Percentiles rank a stretch among this genome's conserved stretches.
phyloP scores from a whole-genome alignment of 2,329 filamentous ascomycete species.

The Fusarium graminum region DNA sequence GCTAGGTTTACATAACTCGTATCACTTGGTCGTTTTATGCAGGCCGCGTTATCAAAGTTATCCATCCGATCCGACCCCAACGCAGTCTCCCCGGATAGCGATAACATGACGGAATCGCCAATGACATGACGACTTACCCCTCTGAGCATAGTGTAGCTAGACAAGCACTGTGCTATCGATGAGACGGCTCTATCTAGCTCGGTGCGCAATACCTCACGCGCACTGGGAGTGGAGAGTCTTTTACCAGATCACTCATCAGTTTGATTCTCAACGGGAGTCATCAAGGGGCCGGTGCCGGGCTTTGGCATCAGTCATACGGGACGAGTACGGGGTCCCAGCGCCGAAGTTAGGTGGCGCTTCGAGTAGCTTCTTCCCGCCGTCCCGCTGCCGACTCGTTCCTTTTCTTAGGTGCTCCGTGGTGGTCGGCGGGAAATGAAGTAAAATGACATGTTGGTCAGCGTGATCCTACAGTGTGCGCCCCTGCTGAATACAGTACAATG shows the following conservation, averaged over 20 bases:
- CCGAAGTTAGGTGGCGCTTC: slow-evolving; percentile 41
- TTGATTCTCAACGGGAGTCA: slow-evolving; percentile 34
- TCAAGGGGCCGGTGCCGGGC: slow-evolving; percentile 41
- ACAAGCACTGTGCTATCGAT: slow-evolving; percentile 35
- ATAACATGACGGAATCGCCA: slow-evolving; percentile 36
- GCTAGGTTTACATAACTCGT: slow-evolving; percentile 25
- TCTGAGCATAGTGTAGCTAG: slow-evolving; percentile 22
- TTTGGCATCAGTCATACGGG: slow-evolving; percentile 33
- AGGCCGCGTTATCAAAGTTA: slow-evolving; percentile 22
- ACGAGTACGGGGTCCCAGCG: slow-evolving; percentile 39
- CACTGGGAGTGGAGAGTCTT: slow-evolving; percentile 36
- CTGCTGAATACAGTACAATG: slow-evolving; percentile 22
- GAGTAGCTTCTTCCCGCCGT: slow-evolving; percentile 43
- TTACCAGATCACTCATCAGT: slow-evolving; percentile 22
- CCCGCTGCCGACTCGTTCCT: slow-evolving; percentile 22
- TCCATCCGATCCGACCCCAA: slow-evolving; percentile 10
- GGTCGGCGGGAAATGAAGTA: slow-evolving; percentile 47
- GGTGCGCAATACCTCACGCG: slow-evolving; percentile 29
- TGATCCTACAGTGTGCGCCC: slow-evolving; percentile 45
- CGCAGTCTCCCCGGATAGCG: slow-evolving; percentile 14
- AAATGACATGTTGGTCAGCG: slow-evolving; percentile 49
- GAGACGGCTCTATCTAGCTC: slow-evolving; percentile 17
- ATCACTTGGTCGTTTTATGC: slow-evolving; percentile 10
- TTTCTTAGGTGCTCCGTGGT: slow-evolving; percentile 13
- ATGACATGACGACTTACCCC: slow-evolving; percentile 44